Conservation (phyloP, 495 filamentous ascomycete genomes). For the Penicillium bialowiezense region DNA sequence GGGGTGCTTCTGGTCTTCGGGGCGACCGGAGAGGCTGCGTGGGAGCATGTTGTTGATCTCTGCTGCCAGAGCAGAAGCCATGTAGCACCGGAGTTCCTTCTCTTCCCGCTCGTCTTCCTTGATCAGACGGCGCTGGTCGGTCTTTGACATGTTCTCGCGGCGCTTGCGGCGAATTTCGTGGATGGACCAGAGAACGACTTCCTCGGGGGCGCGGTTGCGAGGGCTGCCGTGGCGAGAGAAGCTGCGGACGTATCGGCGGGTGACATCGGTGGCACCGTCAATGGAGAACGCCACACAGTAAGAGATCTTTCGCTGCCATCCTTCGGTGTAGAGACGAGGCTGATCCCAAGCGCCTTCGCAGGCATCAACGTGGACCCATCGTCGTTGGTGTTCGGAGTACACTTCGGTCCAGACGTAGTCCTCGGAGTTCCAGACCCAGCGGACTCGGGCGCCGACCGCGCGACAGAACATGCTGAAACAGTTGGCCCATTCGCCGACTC, state of each 20-base stretch:
- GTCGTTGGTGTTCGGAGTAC: constrained; percentile 87
- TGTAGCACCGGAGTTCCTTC: constrained; percentile 73
- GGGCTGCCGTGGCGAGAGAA: constrained; percentile 65
- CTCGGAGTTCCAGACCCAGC: constrained; percentile 98
- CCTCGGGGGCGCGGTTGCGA: constrained; percentile 75
- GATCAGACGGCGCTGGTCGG: constrained; percentile 74
- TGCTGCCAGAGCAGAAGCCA: constrained; percentile 66
- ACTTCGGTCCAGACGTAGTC: constrained; percentile 98
- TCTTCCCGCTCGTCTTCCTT: constrained; percentile 90
- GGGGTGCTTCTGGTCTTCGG: constrained; percentile 41
- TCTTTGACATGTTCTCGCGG: constrained; percentile 72
- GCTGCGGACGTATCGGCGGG: constrained; percentile 89
- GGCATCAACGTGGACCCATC: constrained; percentile 96
- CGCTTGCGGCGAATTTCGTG: constrained; percentile 84
- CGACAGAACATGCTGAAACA: constrained; percentile 99
- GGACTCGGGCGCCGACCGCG: constrained; percentile 82
- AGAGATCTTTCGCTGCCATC: constrained; percentile 90
- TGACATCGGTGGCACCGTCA: constrained; percentile 94
- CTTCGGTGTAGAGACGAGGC: constrained; percentile 87
- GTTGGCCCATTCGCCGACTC: constrained; percentile 95
- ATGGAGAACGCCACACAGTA: constrained; percentile 97
- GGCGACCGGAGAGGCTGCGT: constrained; percentile 26
- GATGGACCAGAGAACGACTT: constrained; percentile 82
- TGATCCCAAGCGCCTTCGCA: constrained; percentile 97
- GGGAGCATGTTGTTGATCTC: constrained; percentile 57